phyloP scores from a whole-genome alignment of 2,329 filamentous ascomycete species.

The Fusarium falciforme region DNA sequence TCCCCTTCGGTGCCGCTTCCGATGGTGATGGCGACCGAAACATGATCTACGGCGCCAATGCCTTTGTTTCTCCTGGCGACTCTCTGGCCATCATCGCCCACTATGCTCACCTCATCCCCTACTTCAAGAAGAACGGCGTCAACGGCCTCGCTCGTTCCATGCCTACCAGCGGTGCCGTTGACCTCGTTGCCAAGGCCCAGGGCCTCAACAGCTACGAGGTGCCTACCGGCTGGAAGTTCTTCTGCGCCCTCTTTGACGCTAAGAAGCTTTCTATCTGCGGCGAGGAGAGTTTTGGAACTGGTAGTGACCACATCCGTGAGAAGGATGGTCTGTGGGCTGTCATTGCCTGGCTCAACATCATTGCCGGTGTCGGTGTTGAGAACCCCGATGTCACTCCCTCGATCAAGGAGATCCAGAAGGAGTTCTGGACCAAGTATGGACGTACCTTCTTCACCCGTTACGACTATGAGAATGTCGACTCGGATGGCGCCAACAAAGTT shows the following conservation, averaged over 20 bases:
- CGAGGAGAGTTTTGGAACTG: constrained; percentile 97
- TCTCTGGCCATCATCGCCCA: constrained; percentile 98
- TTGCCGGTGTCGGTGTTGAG: constrained; percentile 89
- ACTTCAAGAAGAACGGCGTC: constrained; percentile 97
- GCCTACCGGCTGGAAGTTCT: constrained; percentile 99
- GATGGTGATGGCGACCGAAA: constrained; percentile 98
- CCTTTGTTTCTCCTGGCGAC: constrained; percentile 97
- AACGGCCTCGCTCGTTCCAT: constrained; percentile 96
- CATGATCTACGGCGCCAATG: constrained; percentile 99
- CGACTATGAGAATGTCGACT: constrained; percentile 96
- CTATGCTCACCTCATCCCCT: constrained; percentile 94
- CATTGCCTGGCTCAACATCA: constrained; percentile 98
- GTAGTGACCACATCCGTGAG: constrained; percentile 98
- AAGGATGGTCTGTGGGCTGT: constrained; percentile 99
- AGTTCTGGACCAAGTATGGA: constrained; percentile 97
- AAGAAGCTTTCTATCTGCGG: constrained; percentile 98
- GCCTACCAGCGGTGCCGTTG: constrained; percentile 95
- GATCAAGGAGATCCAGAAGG: constrained; percentile 95
- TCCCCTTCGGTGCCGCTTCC: constrained; percentile 96
- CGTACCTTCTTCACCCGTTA: constrained; percentile 99
- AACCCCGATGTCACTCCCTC: constrained; percentile 84
- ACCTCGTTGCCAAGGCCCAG: constrained; percentile 95
- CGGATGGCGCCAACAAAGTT: constrained; percentile 90
- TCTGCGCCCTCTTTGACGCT: constrained; percentile 94
- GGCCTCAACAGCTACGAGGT: constrained; percentile 94